A percentile compares a stretch with the other conserved stretches of the same genome.
Conservation (phyloP, 805 yeast species). For the Candida methanosorbosa region DNA sequence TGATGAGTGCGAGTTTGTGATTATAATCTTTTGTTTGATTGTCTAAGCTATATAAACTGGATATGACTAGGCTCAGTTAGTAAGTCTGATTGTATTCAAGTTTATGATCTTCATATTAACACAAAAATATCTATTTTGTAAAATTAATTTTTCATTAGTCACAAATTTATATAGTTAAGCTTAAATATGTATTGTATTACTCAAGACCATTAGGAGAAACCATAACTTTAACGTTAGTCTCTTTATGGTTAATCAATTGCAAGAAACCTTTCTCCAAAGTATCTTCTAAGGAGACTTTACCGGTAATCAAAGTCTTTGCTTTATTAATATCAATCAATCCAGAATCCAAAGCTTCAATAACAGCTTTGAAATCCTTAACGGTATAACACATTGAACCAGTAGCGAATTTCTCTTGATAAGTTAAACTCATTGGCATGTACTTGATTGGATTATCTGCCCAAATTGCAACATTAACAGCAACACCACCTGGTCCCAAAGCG, state of each 20-base stretch:
- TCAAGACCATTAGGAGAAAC: slow-evolving; percentile 30
- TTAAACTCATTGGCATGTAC: slow-evolving; percentile 46
- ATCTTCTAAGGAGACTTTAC: slow-evolving; percentile 38
- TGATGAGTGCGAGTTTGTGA: too few relatives aligned
- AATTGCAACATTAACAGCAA: slow-evolving; percentile 56
- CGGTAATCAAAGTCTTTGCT: slow-evolving; percentile 42
- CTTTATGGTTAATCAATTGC: slow-evolving; percentile 44
- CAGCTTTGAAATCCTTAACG: slow-evolving; percentile 47
- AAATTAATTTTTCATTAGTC: too few relatives aligned
- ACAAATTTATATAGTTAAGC: too few relatives aligned
- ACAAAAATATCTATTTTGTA: too few relatives aligned
- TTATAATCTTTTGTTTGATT: too few relatives aligned
- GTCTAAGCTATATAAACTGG: too few relatives aligned
- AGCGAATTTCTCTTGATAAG: slow-evolving; percentile 44
- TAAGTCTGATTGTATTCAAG: too few relatives aligned
- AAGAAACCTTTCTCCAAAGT: slow-evolving; percentile 46
- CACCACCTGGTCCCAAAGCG: slow-evolving; percentile 44
- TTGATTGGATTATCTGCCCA: slow-evolving; percentile 47
- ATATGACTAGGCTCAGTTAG: too few relatives aligned
- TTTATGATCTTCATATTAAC: too few relatives aligned
- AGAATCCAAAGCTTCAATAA: slow-evolving; percentile 37
- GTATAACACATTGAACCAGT: slow-evolving; percentile 59
- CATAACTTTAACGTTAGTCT: slow-evolving; percentile 44
- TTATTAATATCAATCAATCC: slow-evolving; percentile 38
- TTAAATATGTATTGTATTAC: too few relatives aligned